These are phyloP conservation scores for Echeveria elegans DNA, from an alignment of 164 flowering plant species.

Conservation along the genomic window DNA sequence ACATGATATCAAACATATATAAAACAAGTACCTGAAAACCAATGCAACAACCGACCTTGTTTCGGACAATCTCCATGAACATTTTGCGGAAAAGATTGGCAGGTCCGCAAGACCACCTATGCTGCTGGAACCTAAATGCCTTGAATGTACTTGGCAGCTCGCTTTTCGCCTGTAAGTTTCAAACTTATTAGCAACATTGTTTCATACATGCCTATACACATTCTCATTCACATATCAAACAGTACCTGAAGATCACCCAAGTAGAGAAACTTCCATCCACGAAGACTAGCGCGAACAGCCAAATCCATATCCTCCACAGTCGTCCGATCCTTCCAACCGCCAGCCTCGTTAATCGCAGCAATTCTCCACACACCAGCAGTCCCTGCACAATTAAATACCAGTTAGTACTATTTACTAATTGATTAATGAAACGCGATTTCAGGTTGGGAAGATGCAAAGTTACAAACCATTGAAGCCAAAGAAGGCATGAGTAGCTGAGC, in stretches of 20 bases:
- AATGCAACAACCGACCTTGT: no score
- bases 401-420: no score
- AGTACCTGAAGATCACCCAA: constrained; percentile 51
- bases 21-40: no score
- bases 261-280: constrained; percentile 91
- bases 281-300: constrained; percentile 87
- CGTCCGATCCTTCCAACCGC: constrained; percentile 96
- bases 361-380: constrained; percentile 97
- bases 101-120: constrained; percentile 98
- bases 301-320: constrained; percentile 99
- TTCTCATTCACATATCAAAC: no score
- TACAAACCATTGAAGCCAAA: constrained; percentile 74
- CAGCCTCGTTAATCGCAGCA: constrained; percentile 81
- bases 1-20: no score
- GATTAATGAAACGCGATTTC: neutral
- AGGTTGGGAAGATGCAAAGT: neutral
- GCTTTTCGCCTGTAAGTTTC: constrained; percentile 67
- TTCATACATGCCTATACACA: no score
- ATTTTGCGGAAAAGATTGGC: constrained; percentile 89
- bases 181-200: no score
- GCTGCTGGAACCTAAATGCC: constrained; percentile 93
- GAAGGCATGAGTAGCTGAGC: constrained; percentile 93
- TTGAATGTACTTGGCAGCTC: constrained; percentile 94
- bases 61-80: constrained; percentile 11
- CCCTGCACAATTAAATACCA: constrained; percentile 29